Percentiles rank a stretch among this genome's conserved stretches.
Evolutionary conservation across 768 basidiomycete genomes (phyloP).

Genomic region (Saitozyma podzolica): DNA sequence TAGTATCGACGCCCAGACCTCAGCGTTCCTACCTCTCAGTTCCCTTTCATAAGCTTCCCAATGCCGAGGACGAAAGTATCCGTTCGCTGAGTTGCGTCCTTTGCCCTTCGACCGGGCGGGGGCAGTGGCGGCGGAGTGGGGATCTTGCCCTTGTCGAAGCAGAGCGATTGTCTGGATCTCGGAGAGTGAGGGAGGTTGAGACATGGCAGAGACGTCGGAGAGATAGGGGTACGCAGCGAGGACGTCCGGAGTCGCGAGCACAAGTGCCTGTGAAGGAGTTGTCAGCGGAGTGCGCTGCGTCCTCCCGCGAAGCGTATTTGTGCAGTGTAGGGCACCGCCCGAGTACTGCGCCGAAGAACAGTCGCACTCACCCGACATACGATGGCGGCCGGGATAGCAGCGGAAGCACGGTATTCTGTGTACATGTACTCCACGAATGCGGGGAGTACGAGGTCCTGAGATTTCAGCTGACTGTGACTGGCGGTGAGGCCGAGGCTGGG

Average conservation of each 20-base stretch:
- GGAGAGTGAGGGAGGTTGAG: not conserved
- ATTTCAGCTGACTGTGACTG: not conserved
- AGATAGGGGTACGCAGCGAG: conserved; percentile 2
- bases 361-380: not conserved
- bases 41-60: no score
- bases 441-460: conserved; percentile 10
- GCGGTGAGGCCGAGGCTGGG: no score
- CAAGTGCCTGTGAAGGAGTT: not conserved
- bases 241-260: not conserved
- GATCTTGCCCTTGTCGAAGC: not conserved
- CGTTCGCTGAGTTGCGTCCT: no score
- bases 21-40: no score
- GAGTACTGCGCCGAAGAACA: not conserved
- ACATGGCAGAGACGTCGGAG: not conserved
- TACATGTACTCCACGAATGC: conserved; percentile 2
- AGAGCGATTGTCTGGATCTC: not conserved
- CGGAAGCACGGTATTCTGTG: not conserved
- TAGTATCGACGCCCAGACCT: no score
- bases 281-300: not conserved
- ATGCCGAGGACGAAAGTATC: no score
- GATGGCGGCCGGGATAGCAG: conserved; percentile 7
- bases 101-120: no score
- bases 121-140: no score
- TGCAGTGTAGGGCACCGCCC: not conserved
- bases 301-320: not conserved